Conservation (phyloP, 169 alveolate species). For the Plasmodium blacklocki region DNA sequence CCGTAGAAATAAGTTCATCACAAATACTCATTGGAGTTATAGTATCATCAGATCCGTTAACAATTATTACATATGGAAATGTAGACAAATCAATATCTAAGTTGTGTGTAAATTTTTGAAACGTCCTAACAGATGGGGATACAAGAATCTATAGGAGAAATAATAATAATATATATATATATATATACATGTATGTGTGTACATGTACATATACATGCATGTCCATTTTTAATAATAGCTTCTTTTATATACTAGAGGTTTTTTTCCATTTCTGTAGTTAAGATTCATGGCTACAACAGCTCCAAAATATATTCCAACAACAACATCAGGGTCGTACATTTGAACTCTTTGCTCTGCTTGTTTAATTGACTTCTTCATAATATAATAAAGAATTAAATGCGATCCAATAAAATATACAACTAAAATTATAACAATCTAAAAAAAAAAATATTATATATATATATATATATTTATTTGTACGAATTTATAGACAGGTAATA, state of each 20-base stretch:
- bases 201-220: not conserved
- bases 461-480: not conserved
- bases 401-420: conserved; percentile 67
- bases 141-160: conserved; percentile 34
- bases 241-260: conserved; percentile 40
- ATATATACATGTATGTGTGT: not conserved
- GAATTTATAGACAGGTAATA: not conserved
- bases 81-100: conserved; percentile 51
- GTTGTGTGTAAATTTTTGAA: conserved; percentile 73
- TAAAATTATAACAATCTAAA: conserved; percentile 32
- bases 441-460: not conserved
- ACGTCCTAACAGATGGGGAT: conserved; percentile 73
- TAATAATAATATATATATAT: not conserved
- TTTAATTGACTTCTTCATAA: conserved; percentile 69
- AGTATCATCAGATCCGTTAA: conserved; percentile 63
- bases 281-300: conserved; percentile 78
- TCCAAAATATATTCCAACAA: conserved; percentile 72
- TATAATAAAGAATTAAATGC: conserved; percentile 53
- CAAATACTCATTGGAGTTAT: conserved; percentile 47
- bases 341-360: conserved; percentile 72
- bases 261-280: conserved; percentile 64
- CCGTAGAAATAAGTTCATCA: conserved; percentile 41
- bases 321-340: conserved; percentile 61
- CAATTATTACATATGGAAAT: conserved; percentile 73
- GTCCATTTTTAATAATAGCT: not conserved